Percentiles rank a stretch among this genome's conserved stretches.
Evolutionary conservation across 2,329 filamentous ascomycete species (phyloP).

Genomic region (Xylariaceae sp.): DNA sequence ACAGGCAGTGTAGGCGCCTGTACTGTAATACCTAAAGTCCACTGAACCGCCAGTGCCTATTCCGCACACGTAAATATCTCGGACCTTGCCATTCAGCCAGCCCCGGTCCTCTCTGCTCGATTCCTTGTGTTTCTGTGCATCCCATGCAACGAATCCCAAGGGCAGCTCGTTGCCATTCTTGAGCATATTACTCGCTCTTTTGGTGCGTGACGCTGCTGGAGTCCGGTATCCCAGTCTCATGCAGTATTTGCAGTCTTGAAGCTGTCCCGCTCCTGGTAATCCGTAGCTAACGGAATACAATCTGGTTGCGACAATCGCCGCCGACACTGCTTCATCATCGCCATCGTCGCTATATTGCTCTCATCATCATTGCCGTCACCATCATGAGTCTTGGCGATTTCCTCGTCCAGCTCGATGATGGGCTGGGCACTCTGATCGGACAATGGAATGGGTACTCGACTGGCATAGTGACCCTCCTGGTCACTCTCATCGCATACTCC

Average conservation of each 20-base stretch:
- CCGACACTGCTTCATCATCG: neutral
- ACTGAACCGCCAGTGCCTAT: neutral
- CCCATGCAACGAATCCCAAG: neutral
- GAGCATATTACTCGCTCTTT: too few relatives aligned
- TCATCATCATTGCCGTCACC: neutral
- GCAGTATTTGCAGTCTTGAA: neutral
- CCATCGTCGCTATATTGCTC: neutral
- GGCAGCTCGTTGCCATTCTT: neutral
- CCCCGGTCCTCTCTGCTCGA: conserved; percentile 2
- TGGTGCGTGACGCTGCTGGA: neutral
- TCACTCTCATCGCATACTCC: conserved; percentile 64
- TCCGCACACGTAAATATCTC: neutral
- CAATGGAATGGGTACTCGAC: conserved; percentile 84
- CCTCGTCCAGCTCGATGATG: conserved; percentile 64
- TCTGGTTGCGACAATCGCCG: conserved; percentile 2
- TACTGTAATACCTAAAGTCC: too few relatives aligned
- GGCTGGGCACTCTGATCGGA: conserved; percentile 62
- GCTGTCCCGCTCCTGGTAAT: neutral
- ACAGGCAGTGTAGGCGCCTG: too few relatives aligned
- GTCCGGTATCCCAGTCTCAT: conserved; percentile 1
- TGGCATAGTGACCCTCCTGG: conserved; percentile 59
- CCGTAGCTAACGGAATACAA: too few relatives aligned
- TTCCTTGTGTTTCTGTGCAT: conserved; percentile 10
- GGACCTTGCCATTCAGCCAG: neutral
- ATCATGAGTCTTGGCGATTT: conserved; percentile 44